These are phyloP conservation scores for Dictyostelium discoideum DNA, from an alignment of 78 protist genomes.

Conservation along the genomic window DNA sequence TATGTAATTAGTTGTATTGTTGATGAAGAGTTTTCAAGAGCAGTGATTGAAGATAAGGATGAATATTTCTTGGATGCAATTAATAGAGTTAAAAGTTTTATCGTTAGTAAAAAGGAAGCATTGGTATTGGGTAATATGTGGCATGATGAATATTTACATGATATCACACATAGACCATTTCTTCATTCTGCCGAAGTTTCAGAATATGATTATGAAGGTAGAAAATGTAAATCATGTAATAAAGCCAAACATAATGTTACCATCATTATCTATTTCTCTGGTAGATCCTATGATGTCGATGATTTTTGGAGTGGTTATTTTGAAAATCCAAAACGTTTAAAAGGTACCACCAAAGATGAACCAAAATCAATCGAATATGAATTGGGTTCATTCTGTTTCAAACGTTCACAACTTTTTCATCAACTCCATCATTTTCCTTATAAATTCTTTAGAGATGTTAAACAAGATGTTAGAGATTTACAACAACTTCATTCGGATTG, in stretches of 20 bases:
- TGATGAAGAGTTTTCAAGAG: slow-evolving; percentile 29
- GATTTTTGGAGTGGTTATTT: slow-evolving; percentile 67
- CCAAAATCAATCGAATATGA: slow-evolving; percentile 6
- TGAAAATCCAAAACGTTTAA: neutral
- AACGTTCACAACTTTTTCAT: slow-evolving; percentile 45
- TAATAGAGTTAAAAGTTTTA: neutral
- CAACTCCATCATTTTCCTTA: slow-evolving; percentile 66
- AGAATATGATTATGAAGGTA: neutral
- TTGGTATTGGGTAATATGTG: slow-evolving; percentile 57
- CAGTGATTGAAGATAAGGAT: slow-evolving; percentile 12
- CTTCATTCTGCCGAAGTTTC: neutral
- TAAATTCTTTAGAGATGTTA: slow-evolving; percentile 15
- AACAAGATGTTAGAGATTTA: slow-evolving; percentile 4
- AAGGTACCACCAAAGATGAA: neutral
- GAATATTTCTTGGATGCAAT: slow-evolving; percentile 26
- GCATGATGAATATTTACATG: slow-evolving; percentile 18
- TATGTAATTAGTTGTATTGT: slow-evolving; percentile 47
- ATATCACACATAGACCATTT: slow-evolving; percentile 27
- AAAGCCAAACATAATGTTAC: slow-evolving; percentile 14
- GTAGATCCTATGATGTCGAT: slow-evolving; percentile 43
- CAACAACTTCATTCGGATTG: neutral
- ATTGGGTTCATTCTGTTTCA: slow-evolving; percentile 51
- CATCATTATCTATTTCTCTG: neutral
- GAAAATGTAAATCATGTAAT: slow-evolving; percentile 59
- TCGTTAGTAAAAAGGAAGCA: slow-evolving; percentile 30